Conservation (phyloP, 495 filamentous ascomycete species). For the Pyrenopolyporus hunteri region DNA sequence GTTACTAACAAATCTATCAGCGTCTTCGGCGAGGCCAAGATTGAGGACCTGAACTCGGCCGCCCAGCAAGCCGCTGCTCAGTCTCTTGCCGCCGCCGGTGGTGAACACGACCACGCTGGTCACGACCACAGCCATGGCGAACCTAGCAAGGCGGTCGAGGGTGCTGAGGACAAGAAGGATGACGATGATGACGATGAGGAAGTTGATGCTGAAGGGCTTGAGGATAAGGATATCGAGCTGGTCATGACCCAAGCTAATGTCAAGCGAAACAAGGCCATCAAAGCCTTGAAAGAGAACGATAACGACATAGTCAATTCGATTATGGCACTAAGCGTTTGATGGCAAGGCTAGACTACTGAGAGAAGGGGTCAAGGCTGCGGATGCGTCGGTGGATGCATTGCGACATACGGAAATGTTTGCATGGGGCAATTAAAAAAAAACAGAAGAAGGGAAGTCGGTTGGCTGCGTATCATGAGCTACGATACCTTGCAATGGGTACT, state of each 20-base stretch:
- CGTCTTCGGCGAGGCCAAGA: conserved; percentile 99
- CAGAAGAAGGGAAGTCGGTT: conserved; percentile 19
- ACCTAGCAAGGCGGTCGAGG: conserved; percentile 72
- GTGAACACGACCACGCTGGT: conserved; percentile 61
- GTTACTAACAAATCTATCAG: conserved; percentile 52
- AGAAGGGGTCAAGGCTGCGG: background rate
- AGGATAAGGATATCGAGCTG: conserved; percentile 98
- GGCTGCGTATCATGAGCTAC: conserved; percentile 31
- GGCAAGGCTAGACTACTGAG: background rate
- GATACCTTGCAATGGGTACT: conserved; percentile 37
- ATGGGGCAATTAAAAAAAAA: conserved; percentile 2
- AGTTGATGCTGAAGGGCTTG: conserved; percentile 89
- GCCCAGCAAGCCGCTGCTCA: conserved; percentile 93
- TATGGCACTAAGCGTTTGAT: conserved; percentile 97
- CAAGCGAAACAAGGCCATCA: conserved; percentile 96
- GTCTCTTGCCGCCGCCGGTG: conserved; percentile 40
- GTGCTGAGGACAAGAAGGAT: conserved; percentile 76
- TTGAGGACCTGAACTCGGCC: conserved; percentile 97
- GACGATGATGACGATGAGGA: conserved; percentile 90
- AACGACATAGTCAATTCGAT: conserved; percentile 99
- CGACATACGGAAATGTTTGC: conserved; percentile 32
- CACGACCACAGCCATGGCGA: conserved; percentile 74
- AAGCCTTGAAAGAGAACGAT: conserved; percentile 97
- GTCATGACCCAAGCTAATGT: conserved; percentile 98
- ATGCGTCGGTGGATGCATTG: conserved; percentile 26